These are phyloP conservation scores for Gloeopeniophorella convolvens DNA, from an alignment of 768 basidiomycete species.

Conservation along the genomic window DNA sequence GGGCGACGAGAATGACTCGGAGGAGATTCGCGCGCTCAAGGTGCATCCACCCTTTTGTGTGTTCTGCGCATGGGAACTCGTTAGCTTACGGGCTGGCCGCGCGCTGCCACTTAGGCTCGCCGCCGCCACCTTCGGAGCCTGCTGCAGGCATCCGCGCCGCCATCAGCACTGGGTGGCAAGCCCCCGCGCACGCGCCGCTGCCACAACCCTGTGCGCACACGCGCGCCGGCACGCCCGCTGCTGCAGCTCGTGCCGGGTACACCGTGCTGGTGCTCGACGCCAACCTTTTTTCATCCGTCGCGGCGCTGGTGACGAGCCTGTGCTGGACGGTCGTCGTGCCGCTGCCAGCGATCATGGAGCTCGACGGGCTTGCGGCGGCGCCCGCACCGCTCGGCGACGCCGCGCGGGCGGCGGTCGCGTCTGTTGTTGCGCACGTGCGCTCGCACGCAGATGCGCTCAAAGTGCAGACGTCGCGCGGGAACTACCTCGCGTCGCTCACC, in stretches of 20 bases:
- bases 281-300: conserved; percentile 74
- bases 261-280: conserved; percentile 89
- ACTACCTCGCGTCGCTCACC: conserved; percentile 76
- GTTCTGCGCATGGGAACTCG: conserved; percentile 1
- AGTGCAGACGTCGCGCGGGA: conserved; percentile 90
- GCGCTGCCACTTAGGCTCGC: conserved; percentile 49
- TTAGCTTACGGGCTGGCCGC: too few species aligned
- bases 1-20: conserved; percentile 62
- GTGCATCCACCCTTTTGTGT: conserved; percentile 32
- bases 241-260: conserved; percentile 73
- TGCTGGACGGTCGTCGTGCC: too few species aligned
- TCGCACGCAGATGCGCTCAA: conserved; percentile 73
- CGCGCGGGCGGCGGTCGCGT: conserved; percentile 64
- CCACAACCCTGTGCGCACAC: too few species aligned
- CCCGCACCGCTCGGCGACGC: conserved; percentile 59
- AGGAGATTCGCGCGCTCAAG: conserved; percentile 72
- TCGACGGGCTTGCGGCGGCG: conserved; percentile 74
- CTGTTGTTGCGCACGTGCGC: conserved; percentile 69
- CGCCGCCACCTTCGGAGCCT: conserved; percentile 66
- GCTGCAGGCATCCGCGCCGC: conserved; percentile 37
- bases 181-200: conserved; percentile 19
- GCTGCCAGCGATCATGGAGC: too few species aligned
- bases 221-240: conserved; percentile 36
- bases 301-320: conserved; percentile 73
- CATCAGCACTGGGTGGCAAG: conserved; percentile 24